Evolutionary conservation across 306 rosid genomes (phyloP).

Genomic region (Glycine latifolia): DNA sequence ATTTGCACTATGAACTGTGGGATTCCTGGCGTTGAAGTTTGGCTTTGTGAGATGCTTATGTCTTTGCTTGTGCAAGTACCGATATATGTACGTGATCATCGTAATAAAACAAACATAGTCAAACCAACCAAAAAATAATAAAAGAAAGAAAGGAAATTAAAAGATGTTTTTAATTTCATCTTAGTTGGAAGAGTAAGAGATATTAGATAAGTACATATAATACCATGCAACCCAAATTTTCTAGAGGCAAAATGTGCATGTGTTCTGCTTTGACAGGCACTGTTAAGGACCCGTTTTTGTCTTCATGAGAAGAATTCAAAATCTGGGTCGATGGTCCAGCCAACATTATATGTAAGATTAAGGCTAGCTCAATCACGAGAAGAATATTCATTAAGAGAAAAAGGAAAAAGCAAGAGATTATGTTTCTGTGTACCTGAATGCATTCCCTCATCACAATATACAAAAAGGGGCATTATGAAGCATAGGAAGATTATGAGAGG

Average conservation of each 20-base stretch:
- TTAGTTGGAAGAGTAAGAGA: background rate
- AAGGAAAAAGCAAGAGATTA: background rate
- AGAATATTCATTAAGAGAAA: conserved; percentile 15
- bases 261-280: too few species aligned
- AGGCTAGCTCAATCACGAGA: too few species aligned
- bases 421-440: conserved; percentile 52
- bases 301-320: conserved; percentile 46
- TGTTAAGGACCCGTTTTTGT: conserved; percentile 30
- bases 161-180: background rate
- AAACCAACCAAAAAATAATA: background rate
- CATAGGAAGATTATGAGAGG: conserved; percentile 51
- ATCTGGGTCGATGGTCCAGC: conserved; percentile 44
- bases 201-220: too few species aligned
- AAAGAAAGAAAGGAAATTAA: background rate
- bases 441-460: conserved; percentile 45
- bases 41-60: conserved; percentile 72
- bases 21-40: conserved; percentile 60
- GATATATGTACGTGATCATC: conserved; percentile 15
- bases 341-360: conserved; percentile 27
- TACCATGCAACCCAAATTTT: too few species aligned
- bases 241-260: too few species aligned
- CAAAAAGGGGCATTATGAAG: conserved; percentile 43
- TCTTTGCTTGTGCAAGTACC: conserved; percentile 65
- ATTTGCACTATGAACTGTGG: conserved; percentile 70
- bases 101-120: too few species aligned